These are phyloP conservation scores for Alternaria ventricosa DNA, from an alignment of 2,329 filamentous ascomycete genomes.

Conservation along the genomic window DNA sequence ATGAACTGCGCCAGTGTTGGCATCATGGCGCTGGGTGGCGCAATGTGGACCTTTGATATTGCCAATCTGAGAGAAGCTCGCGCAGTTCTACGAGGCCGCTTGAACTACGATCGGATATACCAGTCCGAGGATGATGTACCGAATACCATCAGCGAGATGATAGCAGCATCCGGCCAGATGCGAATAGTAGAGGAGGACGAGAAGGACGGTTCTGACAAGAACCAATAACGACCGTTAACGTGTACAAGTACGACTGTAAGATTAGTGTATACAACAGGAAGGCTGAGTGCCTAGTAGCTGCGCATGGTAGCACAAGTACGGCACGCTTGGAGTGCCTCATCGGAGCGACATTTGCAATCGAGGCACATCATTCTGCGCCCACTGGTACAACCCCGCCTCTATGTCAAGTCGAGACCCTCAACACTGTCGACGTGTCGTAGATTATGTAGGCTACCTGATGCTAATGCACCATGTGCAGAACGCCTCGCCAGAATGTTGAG, in stretches of 20 bases:
- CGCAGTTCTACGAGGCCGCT: constrained; percentile 64
- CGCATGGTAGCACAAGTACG: background rate
- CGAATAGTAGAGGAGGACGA: constrained; percentile 36
- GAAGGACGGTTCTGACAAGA: constrained; percentile 11
- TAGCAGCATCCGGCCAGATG: constrained; percentile 54
- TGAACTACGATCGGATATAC: constrained; percentile 61
- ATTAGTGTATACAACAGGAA: constrained; percentile 29
- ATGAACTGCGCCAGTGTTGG: constrained; percentile 80
- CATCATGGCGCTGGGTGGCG: constrained; percentile 75
- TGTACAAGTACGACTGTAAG: constrained; percentile 28
- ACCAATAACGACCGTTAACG: constrained; percentile 16
- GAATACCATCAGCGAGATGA: constrained; percentile 31
- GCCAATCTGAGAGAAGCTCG: constrained; percentile 59
- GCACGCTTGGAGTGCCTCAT: background rate
- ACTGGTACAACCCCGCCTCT: background rate
- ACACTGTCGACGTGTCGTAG: background rate
- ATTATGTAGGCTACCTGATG: background rate
- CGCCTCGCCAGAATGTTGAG: background rate
- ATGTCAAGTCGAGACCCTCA: background rate
- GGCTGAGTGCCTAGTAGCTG: background rate
- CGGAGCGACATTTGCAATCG: background rate
- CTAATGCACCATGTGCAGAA: background rate
- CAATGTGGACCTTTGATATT: constrained; percentile 80
- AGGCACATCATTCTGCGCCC: background rate
- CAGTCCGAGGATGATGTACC: constrained; percentile 49